Conservation (phyloP, 192 early-diverging fungal species). For the Umbelopsis vinacea region DNA sequence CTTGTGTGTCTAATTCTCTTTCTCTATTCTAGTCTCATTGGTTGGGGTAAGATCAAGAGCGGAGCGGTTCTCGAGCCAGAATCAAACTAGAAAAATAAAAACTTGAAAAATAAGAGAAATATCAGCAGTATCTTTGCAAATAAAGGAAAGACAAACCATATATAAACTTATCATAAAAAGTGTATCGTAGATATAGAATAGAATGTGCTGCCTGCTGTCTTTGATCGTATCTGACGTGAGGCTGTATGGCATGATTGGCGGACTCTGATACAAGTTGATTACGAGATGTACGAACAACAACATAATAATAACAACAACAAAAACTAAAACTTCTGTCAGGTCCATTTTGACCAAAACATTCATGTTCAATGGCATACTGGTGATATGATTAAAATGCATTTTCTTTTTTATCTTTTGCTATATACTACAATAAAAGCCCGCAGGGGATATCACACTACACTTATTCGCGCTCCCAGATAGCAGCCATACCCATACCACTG, state of each 20-base stretch:
- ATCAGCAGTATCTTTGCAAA: conserved; percentile 2
- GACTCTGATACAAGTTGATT: too few species aligned
- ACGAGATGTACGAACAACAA: too few species aligned
- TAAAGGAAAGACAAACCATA: conserved; percentile 11
- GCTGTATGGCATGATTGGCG: too few species aligned
- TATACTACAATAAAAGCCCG: not conserved
- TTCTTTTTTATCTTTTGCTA: conserved; percentile 25
- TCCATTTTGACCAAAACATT: not conserved
- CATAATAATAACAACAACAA: too few species aligned
- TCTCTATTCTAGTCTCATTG: conserved; percentile 79
- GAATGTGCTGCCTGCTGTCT: too few species aligned
- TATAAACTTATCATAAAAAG: not conserved
- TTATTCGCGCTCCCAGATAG: conserved; percentile 79
- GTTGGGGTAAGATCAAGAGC: conserved; percentile 95
- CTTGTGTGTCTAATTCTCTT: conserved; percentile 11
- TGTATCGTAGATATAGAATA: too few species aligned
- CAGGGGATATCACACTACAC: not conserved
- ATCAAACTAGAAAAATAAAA: conserved; percentile 30
- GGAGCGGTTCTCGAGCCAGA: conserved; percentile 75
- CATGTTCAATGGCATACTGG: not conserved
- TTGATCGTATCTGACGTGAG: too few species aligned
- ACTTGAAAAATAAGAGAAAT: conserved; percentile 18
- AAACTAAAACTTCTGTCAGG: too few species aligned
- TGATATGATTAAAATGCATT: not conserved
- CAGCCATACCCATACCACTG: conserved; percentile 84